Evolutionary conservation across 2,329 filamentous ascomycete species (phyloP).

Genomic region (Lasiodiplodia sp.): DNA sequence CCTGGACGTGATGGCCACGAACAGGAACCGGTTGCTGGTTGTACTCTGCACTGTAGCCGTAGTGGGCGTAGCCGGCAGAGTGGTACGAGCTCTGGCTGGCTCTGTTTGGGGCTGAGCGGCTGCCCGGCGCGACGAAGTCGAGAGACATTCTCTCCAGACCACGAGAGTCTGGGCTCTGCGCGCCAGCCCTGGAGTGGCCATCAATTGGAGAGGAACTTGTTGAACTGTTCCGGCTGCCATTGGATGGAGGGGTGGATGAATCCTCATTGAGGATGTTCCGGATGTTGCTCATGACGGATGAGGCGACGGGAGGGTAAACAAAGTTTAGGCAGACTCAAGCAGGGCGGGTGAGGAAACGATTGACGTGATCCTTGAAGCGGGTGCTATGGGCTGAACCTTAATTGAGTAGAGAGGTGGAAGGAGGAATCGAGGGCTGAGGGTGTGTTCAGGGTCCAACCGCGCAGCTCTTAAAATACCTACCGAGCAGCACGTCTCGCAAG

Average conservation of each 20-base stretch:
- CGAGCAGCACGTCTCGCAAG: constrained; percentile 17
- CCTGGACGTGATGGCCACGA: background rate
- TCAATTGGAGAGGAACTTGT: constrained; percentile 1
- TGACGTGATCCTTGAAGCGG: constrained; percentile 19
- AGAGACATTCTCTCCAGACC: constrained; percentile 30
- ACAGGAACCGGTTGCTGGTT: background rate
- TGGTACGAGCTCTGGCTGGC: constrained; percentile 6
- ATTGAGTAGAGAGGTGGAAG: constrained; percentile 13
- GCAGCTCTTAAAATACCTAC: constrained; percentile 28
- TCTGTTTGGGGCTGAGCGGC: constrained; percentile 16
- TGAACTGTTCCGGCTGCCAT: constrained; percentile 19
- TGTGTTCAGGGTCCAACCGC: constrained; percentile 25
- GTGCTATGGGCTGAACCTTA: constrained; percentile 21
- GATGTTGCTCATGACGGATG: constrained; percentile 26
- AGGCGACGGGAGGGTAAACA: background rate
- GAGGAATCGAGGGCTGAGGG: constrained; percentile 18
- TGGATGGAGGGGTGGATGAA: constrained; percentile 4
- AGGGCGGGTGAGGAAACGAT: constrained; percentile 1
- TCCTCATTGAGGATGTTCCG: constrained; percentile 30
- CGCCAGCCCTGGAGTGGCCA: background rate
- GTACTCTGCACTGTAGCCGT: constrained; percentile 13
- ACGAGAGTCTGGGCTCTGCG: constrained; percentile 18
- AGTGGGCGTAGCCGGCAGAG: constrained; percentile 15
- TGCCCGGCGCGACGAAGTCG: constrained; percentile 29
- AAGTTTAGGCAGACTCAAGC: background rate